Base-by-base conservation (phyloP, 2,329 filamentous ascomycete species). In the Alternaria sp. region DNA sequence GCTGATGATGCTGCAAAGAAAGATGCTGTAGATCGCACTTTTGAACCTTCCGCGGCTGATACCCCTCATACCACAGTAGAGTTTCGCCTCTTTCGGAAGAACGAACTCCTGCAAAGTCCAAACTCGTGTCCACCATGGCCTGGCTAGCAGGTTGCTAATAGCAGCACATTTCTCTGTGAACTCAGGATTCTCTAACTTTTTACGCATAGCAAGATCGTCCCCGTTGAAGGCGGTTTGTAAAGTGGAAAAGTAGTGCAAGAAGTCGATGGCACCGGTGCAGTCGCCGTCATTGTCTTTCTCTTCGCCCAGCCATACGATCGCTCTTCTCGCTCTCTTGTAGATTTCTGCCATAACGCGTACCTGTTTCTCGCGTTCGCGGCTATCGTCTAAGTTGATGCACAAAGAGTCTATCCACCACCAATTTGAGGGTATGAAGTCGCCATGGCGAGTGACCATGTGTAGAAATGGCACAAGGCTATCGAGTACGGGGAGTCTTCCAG, bases 391-490 rank as follows among this genome's bases (percentile, higher is more conserved):
- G 41, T 75, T 72, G 51, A 76, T 73, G 31, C 68, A 72, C 2
- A 76, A 51, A 10, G 63, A 66, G 42, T 76, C 72, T 5, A 75
- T 71, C 72, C 72, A 75, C 70, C 71, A 75, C 71, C 69, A 73
- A 31, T 71, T 60, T 3, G 51, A 48, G 5, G 62, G 46, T 1
- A 61, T 17, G 49, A 70, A 74, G n/a, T 71, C 66, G 3, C 45
- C 40, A 55, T 70, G 66, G 8, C 37, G 23, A 11, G 63, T 60
- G 10, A 72, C 56, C 67, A 72, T 70, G 9, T 63, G 52, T 6
- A 74, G 45, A 33, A 74, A 71, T 2, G 56, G 0, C 23, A 40
- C 37, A 9, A 40, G 17, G 17, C 37, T 40, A 10, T 40, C 5
- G 11, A 40, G 1, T 13, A 74, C 58, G 5, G 63, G 70, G 2